Conservation (phyloP, 306 rosid species). For the Ziziphus jujuba region DNA sequence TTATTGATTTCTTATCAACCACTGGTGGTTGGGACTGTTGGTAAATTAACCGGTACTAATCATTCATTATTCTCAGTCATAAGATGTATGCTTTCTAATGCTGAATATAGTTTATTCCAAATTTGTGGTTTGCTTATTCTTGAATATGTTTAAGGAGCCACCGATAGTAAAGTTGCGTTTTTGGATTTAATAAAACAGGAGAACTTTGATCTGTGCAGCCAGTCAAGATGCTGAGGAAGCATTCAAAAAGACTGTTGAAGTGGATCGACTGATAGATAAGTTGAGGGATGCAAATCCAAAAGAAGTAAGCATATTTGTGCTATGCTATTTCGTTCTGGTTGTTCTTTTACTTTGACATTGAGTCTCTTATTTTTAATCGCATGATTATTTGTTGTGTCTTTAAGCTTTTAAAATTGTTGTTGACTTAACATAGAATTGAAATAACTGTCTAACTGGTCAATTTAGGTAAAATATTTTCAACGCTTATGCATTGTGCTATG, state of each 20-base stretch:
- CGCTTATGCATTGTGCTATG: background rate
- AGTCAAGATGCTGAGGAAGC: slow-evolving; percentile 86
- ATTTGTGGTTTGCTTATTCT: background rate
- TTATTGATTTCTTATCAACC: background rate
- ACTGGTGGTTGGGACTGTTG: background rate
- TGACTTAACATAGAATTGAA: no score
- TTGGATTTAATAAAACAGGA: slow-evolving; percentile 88
- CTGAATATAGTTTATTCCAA: background rate
- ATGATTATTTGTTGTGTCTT: no score
- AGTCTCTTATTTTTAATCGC: background rate
- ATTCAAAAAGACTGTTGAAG: slow-evolving; percentile 83
- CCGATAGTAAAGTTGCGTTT: slow-evolving; percentile 53
- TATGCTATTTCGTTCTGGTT: background rate
- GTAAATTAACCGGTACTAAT: background rate
- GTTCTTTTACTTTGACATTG: background rate
- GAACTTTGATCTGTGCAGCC: slow-evolving; percentile 92
- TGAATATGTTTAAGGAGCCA: slow-evolving; percentile 27
- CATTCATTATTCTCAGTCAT: background rate
- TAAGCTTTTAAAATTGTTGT: no score
- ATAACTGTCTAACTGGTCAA: no score
- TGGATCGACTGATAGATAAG: slow-evolving; percentile 78
- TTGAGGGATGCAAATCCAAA: slow-evolving; percentile 73
- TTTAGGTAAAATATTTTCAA: no score
- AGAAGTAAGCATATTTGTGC: slow-evolving; percentile 40
- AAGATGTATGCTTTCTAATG: background rate